Conservation (phyloP, 2,329 filamentous ascomycete genomes). For the Immersiporthe knoxdaviesiana region DNA sequence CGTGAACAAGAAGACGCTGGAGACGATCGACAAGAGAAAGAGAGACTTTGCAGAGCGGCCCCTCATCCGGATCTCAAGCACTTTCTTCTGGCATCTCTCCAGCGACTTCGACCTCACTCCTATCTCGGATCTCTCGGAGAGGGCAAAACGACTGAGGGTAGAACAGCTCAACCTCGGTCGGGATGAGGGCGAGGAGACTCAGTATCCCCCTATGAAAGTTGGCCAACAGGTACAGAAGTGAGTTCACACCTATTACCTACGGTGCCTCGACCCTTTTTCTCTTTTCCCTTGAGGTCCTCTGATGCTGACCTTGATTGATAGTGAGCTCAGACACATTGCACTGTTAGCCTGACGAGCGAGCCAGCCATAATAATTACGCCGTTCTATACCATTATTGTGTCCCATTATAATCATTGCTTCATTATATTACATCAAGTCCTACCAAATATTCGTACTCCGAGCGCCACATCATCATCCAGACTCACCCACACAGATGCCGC, state of each 20-base stretch:
- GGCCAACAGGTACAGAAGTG: constrained; percentile 62
- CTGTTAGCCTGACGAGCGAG: constrained; percentile 47
- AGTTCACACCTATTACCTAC: constrained; percentile 38
- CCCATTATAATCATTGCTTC: background rate
- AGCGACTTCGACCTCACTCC: constrained; percentile 60
- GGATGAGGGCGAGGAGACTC: constrained; percentile 55
- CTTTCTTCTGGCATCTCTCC: constrained; percentile 63
- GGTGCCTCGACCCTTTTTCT: constrained; percentile 16
- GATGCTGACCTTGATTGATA: constrained; percentile 27
- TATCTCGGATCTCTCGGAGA: constrained; percentile 50
- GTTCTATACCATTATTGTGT: too few relatives aligned
- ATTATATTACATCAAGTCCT: background rate
- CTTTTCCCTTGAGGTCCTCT: too few relatives aligned
- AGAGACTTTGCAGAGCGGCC: constrained; percentile 51
- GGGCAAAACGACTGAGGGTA: constrained; percentile 48
- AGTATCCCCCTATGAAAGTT: constrained; percentile 60
- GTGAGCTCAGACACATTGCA: constrained; percentile 57
- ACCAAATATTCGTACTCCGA: too few relatives aligned
- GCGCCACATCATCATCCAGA: constrained; percentile 11
- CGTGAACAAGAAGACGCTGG: constrained; percentile 56
- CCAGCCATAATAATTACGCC: too few relatives aligned
- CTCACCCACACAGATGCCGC: constrained; percentile 22
- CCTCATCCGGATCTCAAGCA: constrained; percentile 61
- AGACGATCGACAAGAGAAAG: constrained; percentile 49
- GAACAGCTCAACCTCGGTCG: constrained; percentile 53